These are phyloP conservation scores for Cyberlindnera mycetangii DNA, from an alignment of 805 yeast species.

Conservation along the genomic window DNA sequence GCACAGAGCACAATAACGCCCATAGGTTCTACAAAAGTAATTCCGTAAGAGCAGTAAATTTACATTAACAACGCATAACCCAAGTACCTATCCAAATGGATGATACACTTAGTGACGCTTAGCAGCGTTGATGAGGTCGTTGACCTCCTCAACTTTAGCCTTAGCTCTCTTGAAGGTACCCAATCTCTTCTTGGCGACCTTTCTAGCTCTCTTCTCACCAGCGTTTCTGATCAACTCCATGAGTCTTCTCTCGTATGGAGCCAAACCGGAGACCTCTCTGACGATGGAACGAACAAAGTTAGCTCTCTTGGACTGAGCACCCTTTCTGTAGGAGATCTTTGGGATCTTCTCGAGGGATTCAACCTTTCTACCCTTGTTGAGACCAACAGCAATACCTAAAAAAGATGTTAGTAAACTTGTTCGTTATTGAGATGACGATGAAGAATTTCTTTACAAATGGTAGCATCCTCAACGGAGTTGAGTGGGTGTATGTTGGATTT, in stretches of 20 bases:
- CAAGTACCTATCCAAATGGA: slow-evolving; percentile 3
- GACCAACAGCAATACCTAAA: slow-evolving; percentile 92
- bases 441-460: background rate
- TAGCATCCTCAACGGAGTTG: background rate
- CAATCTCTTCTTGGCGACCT: slow-evolving; percentile 99
- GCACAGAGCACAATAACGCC: background rate
- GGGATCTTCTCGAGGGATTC: slow-evolving; percentile 79
- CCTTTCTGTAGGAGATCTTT: slow-evolving; percentile 94
- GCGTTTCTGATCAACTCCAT: slow-evolving; percentile 99
- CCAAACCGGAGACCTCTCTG: slow-evolving; percentile 97
- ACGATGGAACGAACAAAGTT: slow-evolving; percentile 92
- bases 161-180: slow-evolving; percentile 99
- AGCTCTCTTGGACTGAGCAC: slow-evolving; percentile 94
- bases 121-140: slow-evolving; percentile 72
- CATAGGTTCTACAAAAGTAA: background rate
- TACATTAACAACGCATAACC: slow-evolving; percentile 23
- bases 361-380: slow-evolving; percentile 99
- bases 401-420: slow-evolving; percentile 32
- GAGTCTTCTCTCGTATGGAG: slow-evolving; percentile 99
- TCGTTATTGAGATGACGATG: background rate
- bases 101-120: slow-evolving; percentile 68
- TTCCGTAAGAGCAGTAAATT: slow-evolving; percentile 20
- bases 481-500: background rate
- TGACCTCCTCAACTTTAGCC: slow-evolving; percentile 99
- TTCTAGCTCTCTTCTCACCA: slow-evolving; percentile 99